Evolutionary conservation across 805 yeast species (phyloP).

Genomic region (Metschnikowia colocasiae): DNA sequence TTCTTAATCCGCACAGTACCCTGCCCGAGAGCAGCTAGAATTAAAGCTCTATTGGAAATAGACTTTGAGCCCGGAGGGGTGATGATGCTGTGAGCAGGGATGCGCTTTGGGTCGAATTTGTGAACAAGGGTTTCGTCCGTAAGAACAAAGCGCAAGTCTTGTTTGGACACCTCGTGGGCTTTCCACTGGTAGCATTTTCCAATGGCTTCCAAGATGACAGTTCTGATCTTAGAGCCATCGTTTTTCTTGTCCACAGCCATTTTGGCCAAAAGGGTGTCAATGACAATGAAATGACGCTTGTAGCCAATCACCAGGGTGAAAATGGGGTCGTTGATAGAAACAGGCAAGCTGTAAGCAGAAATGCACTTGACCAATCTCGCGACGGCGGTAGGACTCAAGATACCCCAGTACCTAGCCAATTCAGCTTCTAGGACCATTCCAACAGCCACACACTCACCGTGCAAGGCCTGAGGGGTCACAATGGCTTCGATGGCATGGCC

Average conservation of each 20-base stretch:
- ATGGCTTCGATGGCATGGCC: constrained; percentile 99
- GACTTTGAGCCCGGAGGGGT: constrained; percentile 97
- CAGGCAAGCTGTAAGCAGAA: constrained; percentile 82
- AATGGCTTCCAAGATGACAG: constrained; percentile 76
- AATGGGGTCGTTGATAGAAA: constrained; percentile 66
- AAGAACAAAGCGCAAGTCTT: constrained; percentile 73
- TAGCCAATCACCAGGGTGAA: constrained; percentile 63
- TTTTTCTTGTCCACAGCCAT: constrained; percentile 97
- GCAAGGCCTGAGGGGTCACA: constrained; percentile 90
- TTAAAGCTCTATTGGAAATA: constrained; percentile 89
- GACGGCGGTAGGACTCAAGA: constrained; percentile 88
- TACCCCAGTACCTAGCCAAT: constrained; percentile 85
- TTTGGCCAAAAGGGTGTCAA: constrained; percentile 67
- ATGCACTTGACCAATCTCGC: constrained; percentile 83
- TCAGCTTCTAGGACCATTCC: constrained; percentile 96
- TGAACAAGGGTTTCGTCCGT: constrained; percentile 76
- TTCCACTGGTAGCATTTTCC: constrained; percentile 86
- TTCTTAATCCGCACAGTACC: constrained; percentile 84
- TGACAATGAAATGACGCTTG: constrained; percentile 62
- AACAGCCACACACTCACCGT: constrained; percentile 98
- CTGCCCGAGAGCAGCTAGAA: constrained; percentile 85
- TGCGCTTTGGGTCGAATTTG: constrained; percentile 41
- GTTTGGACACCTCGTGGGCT: constrained; percentile 81
- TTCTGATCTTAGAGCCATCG: constrained; percentile 86
- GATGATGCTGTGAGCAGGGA: constrained; percentile 43